Base-by-base conservation (phyloP, 75 land plant species). In the Pinus albicaulis region DNA sequence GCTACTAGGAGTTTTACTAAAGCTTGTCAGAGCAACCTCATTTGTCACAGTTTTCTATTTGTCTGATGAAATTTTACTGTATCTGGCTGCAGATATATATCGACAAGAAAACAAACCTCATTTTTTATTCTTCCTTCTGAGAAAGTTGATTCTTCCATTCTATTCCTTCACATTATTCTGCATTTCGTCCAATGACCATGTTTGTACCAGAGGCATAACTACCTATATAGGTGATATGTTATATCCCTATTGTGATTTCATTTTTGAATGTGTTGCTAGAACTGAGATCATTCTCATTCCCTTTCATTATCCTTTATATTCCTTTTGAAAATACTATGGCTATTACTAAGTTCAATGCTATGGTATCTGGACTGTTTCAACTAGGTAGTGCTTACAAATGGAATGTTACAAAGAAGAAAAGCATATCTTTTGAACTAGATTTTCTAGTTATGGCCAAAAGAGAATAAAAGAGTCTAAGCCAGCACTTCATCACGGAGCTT, bases 281-380 rank as follows among this genome's bases (percentile, higher is more conserved):
- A 1, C 94, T 88, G 20, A 78, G 77, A 71, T 90, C 94, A 22
- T 84, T 94, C 64, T 90, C 94, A 22, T 84, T 94, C 64, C 95
- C 95, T 14, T 92, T 94, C 87, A 88, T 90, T 57, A 83, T 89
- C 5, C 95, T 92, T 17, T 92, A 88, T 80, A 90, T 89, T 20
- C 92, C 92, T 8, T 92, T 92, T 80, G 96, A 93, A 75, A 94
- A 94, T 80, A 94, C 95, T 36, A 92, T 94, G 95, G 90, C 92
- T 7, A 91, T 92, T 12, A 92, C 98, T 68, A 94, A 94, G 76
- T 94, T 92, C 84, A 87, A 92, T 77, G 98, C 98, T 19, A 94
- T 94, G 98, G 76, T 92, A n/a, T 92, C 92, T 34, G 94, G 97
- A 31, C 70, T 94, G 34, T 92, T 94, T 77, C 85, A 91, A 70